Percentiles rank a stretch among this genome's conserved stretches.
Conservation (phyloP, 164 flowering plant genomes). For the Piper longum region DNA sequence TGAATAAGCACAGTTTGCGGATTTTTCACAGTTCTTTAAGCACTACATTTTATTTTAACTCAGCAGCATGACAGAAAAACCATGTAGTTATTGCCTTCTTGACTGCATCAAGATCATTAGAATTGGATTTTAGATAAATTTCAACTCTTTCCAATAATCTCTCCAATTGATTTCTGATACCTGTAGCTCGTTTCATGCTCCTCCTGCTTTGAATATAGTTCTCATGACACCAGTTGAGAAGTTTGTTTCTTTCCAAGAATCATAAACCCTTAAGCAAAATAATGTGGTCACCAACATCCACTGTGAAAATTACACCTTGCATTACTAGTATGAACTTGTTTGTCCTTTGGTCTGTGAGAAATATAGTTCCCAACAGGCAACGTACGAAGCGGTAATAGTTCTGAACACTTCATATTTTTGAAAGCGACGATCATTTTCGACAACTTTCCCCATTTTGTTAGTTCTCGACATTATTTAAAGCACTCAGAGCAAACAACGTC, state of each 20-base stretch:
- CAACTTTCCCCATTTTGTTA: conserved; percentile 82
- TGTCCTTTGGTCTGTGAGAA: conserved; percentile 93
- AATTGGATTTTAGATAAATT: conserved; percentile 50
- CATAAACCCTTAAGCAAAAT: conserved; percentile 87
- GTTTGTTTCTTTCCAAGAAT: conserved; percentile 84
- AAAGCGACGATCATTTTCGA: conserved; percentile 96
- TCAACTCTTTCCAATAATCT: conserved; percentile 90
- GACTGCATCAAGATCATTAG: conserved; percentile 58
- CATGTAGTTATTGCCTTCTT: conserved; percentile 83
- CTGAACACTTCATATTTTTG: conserved; percentile 75
- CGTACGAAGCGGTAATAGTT: conserved; percentile 75
- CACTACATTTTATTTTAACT: conserved; percentile 79
- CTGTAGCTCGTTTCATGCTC: conserved; percentile 97
- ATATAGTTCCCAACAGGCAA: conserved; percentile 74
- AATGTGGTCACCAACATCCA: conserved; percentile 96
- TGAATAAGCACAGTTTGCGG: conserved; percentile 88
- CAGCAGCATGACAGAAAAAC: conserved; percentile 82
- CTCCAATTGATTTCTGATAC: conserved; percentile 83
- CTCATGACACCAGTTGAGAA: conserved; percentile 98
- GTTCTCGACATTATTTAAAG: conserved; percentile 78
- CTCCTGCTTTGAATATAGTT: conserved; percentile 89
- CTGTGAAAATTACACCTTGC: conserved; percentile 91
- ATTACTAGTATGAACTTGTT: conserved; percentile 96
- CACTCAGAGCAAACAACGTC: conserved; percentile 69
- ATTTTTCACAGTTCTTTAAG: conserved; percentile 81